Percentiles rank a stretch among this genome's conserved stretches.
phyloP scores from a whole-genome alignment of 441 rosid species.

The Pelargonium citronellum region DNA sequence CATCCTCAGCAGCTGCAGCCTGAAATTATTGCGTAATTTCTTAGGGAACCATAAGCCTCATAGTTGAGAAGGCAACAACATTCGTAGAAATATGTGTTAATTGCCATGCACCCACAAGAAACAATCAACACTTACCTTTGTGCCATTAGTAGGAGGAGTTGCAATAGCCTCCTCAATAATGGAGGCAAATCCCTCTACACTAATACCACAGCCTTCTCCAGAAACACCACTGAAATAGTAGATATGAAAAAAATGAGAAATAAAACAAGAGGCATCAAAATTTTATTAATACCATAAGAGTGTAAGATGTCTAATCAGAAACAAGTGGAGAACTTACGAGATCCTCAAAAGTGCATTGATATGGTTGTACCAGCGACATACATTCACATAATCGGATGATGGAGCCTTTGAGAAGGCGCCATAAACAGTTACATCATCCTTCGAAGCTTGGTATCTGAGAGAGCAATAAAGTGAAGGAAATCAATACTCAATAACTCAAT shows the following conservation, averaged over 20 bases:
- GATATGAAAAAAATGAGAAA: background rate
- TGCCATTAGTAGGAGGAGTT: constrained; percentile 55
- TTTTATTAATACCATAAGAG: background rate
- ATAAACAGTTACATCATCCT: constrained; percentile 67
- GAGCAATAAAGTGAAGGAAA: constrained; percentile 25
- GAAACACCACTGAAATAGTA: constrained; percentile 51
- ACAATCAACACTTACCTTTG: constrained; percentile 36
- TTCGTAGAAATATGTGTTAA: constrained; percentile 17
- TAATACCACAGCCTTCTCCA: constrained; percentile 65
- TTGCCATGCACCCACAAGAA: background rate
- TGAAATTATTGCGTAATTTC: constrained; percentile 36
- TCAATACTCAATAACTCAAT: background rate
- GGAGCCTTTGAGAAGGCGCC: constrained; percentile 55
- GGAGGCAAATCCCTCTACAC: constrained; percentile 45
- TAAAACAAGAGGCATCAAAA: background rate
- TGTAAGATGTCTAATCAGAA: background rate
- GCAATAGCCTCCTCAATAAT: constrained; percentile 42
- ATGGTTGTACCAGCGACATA: constrained; percentile 71
- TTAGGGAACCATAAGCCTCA: constrained; percentile 27
- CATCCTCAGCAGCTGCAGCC: constrained; percentile 52
- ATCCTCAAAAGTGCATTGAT: constrained; percentile 83
- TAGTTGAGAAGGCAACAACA: constrained; percentile 36
- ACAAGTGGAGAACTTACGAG: constrained; percentile 47
- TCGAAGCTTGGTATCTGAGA: constrained; percentile 83
- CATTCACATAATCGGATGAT: constrained; percentile 58